A percentile compares a stretch with the other conserved stretches of the same genome.
These are phyloP conservation scores for Stagonosporopsis chrysanthemi DNA, from an alignment of 2,329 filamentous ascomycete genomes.

Conservation along the genomic window DNA sequence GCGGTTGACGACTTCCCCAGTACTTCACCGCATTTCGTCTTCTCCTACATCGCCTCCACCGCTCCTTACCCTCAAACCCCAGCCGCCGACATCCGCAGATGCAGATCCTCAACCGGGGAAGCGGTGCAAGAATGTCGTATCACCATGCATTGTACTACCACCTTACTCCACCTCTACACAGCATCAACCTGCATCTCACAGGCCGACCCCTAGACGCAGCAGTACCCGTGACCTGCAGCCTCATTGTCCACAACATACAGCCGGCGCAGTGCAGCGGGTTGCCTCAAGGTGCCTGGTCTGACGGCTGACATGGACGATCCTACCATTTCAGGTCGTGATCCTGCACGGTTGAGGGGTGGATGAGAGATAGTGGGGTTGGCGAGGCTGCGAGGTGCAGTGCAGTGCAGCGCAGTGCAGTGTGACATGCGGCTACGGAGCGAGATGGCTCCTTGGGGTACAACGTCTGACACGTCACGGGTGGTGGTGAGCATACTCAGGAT, in stretches of 20 bases:
- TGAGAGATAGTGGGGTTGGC: neutral
- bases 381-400: neutral
- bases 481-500: neutral
- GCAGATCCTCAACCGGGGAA: neutral
- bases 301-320: neutral
- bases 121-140: neutral
- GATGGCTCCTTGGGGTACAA: neutral
- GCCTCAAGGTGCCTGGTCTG: neutral
- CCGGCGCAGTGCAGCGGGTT: neutral
- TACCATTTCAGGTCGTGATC: neutral
- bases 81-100: neutral
- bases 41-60: too few species aligned
- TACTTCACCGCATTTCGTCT: too few species aligned
- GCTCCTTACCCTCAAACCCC: neutral
- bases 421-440: neutral
- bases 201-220: neutral
- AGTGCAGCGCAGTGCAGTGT: neutral
- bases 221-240: neutral
- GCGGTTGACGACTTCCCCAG: too few species aligned
- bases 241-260: neutral
- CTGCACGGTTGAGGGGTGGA: neutral
- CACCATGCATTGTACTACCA: neutral
- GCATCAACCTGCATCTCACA: neutral
- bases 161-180: neutral
- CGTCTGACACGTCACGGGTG: neutral